A percentile compares a stretch with the other conserved stretches of the same genome.
phyloP scores from a whole-genome alignment of 352 stramenopile genomes.

The Pythium brachiatum region DNA sequence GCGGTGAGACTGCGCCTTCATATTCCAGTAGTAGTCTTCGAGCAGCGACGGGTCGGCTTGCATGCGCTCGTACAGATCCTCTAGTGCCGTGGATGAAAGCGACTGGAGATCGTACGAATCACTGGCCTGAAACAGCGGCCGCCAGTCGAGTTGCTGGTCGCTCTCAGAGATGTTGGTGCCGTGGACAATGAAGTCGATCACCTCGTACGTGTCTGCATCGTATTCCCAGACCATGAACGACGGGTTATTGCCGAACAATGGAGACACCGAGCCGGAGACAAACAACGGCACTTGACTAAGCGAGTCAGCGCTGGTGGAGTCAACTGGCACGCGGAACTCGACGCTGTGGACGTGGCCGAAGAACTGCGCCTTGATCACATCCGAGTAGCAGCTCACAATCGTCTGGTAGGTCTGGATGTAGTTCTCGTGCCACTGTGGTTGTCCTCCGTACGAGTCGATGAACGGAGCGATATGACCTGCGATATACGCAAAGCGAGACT shows the following conservation, averaged over 20 bases:
- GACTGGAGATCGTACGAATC: conserved; percentile 55
- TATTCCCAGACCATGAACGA: conserved; percentile 89
- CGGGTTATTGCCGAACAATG: conserved; percentile 88
- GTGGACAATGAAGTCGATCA: conserved; percentile 75
- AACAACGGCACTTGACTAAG: conserved; percentile 62
- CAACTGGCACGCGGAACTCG: conserved; percentile 76
- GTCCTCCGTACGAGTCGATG: conserved; percentile 81
- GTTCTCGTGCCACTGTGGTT: conserved; percentile 79
- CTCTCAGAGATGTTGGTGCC: conserved; percentile 61
- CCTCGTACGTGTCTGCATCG: conserved; percentile 56
- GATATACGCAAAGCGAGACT: conserved; percentile 74
- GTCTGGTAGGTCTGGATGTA: conserved; percentile 84
- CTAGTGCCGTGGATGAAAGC: conserved; percentile 42
- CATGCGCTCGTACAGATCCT: conserved; percentile 45
- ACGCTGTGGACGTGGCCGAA: conserved; percentile 92
- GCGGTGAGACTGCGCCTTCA: conserved; percentile 69
- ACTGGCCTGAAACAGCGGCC: conserved; percentile 50
- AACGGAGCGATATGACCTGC: conserved; percentile 90
- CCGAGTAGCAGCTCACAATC: conserved; percentile 58
- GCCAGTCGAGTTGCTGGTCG: conserved; percentile 42
- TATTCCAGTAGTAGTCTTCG: conserved; percentile 80
- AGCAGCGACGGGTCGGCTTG: conserved; percentile 51
- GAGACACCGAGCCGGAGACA: conserved; percentile 81
- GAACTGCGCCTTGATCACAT: conserved; percentile 81
- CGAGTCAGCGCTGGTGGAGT: conserved; percentile 26